These are phyloP conservation scores for Podaxis sp. DNA, from an alignment of 768 basidiomycete genomes.

Conservation along the genomic window DNA sequence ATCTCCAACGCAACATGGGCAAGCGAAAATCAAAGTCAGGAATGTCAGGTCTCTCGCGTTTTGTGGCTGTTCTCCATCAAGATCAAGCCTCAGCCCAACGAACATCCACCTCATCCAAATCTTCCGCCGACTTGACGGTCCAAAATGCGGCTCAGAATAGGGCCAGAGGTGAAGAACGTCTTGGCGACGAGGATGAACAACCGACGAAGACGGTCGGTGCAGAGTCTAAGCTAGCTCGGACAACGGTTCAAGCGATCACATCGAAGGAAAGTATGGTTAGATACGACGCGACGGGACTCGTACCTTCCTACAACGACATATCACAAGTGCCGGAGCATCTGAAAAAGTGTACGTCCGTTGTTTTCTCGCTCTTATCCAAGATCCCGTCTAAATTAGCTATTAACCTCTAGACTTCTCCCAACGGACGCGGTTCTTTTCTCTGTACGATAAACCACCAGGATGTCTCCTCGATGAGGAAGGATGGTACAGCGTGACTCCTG, in stretches of 20 bases:
- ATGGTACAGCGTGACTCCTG: constrained; percentile 98
- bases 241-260: not conserved
- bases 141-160: not conserved
- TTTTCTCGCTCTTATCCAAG: not conserved
- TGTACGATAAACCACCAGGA: constrained; percentile 66
- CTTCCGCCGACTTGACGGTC: not conserved
- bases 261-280: constrained; percentile 22
- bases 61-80: constrained; percentile 7
- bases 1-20: constrained; percentile 8
- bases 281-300: constrained; percentile 73
- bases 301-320: constrained; percentile 63
- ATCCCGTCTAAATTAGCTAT: constrained; percentile 1
- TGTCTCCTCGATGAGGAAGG: constrained; percentile 92
- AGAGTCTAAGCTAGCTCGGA: not conserved
- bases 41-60: constrained; percentile 10
- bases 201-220: not conserved
- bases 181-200: not conserved
- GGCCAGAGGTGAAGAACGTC: not conserved
- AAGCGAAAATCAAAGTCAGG: constrained; percentile 16
- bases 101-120: not conserved
- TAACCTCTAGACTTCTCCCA: constrained; percentile 75
- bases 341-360: constrained; percentile 69
- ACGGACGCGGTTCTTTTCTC: constrained; percentile 76
- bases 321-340: constrained; percentile 76
- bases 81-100: not conserved